Conservation (phyloP, 2,329 filamentous ascomycete genomes). For the Furcasterigmium sp. region DNA sequence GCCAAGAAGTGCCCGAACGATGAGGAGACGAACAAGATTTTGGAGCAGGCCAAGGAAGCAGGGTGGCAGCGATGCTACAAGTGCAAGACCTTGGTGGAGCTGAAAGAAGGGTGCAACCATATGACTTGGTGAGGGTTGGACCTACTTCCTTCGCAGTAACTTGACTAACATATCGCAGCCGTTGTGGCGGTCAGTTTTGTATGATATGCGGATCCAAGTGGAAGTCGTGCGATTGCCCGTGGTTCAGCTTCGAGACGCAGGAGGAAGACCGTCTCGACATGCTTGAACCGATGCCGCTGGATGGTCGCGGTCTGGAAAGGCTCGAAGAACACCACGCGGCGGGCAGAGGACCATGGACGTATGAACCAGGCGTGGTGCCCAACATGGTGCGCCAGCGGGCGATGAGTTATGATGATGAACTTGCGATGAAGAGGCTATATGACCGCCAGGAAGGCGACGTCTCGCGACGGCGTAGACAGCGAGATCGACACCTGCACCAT, state of each 20-base stretch:
- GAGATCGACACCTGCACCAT: constrained; percentile 12
- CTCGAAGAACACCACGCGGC: constrained; percentile 1
- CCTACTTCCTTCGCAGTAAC: no score
- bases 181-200: constrained; percentile 80
- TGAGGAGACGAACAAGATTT: constrained; percentile 57
- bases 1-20: constrained; percentile 66
- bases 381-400: background rate
- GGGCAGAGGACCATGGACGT: constrained; percentile 4
- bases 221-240: constrained; percentile 79
- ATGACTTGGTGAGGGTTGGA: constrained; percentile 73
- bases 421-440: constrained; percentile 37
- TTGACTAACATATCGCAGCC: constrained; percentile 37
- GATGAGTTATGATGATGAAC: constrained; percentile 38
- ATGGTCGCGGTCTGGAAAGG: constrained; percentile 4
- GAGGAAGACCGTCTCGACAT: constrained; percentile 51
- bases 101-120: constrained; percentile 80
- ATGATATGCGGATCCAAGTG: constrained; percentile 78
- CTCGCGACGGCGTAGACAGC: constrained; percentile 22
- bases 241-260: constrained; percentile 61
- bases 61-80: constrained; percentile 73
- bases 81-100: constrained; percentile 70
- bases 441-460: constrained; percentile 39
- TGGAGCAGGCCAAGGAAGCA: constrained; percentile 59
- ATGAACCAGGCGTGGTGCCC: constrained; percentile 2
- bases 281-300: constrained; percentile 36